Evolutionary conservation across 2,329 filamentous ascomycete species (phyloP).

Genomic region (Paraphaeosphaeria sporulosa): DNA sequence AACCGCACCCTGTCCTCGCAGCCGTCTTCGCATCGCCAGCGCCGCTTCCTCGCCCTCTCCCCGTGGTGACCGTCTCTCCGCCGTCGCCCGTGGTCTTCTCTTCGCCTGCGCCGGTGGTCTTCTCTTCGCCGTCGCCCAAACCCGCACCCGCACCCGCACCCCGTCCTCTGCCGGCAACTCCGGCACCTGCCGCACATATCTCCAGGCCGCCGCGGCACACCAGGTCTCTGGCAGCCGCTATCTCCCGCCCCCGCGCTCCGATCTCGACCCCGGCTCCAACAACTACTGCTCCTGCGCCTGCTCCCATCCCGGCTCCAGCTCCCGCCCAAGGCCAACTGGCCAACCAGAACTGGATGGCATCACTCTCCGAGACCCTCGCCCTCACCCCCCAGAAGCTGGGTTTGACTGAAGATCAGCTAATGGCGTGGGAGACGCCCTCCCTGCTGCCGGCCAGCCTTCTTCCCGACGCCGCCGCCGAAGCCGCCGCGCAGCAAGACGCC

Average conservation of each 20-base stretch:
- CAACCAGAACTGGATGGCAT: background rate
- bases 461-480: background rate
- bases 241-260: background rate
- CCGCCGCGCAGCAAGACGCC: background rate
- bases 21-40: background rate
- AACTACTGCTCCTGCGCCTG: background rate
- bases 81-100: background rate
- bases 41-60: background rate
- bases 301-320: background rate
- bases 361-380: background rate
- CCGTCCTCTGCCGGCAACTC: background rate
- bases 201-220: background rate
- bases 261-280: background rate
- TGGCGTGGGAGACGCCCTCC: background rate
- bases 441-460: no score
- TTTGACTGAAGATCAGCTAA: constrained; percentile 1
- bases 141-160: background rate
- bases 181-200: background rate
- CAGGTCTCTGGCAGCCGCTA: background rate
- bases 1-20: background rate
- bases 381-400: background rate
- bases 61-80: background rate
- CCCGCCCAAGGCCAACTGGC: background rate
- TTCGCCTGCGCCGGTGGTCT: no score
- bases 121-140: background rate